Conservation (phyloP, 192 early-diverging fungal species). For the Umbelopsis ramanniana region DNA sequence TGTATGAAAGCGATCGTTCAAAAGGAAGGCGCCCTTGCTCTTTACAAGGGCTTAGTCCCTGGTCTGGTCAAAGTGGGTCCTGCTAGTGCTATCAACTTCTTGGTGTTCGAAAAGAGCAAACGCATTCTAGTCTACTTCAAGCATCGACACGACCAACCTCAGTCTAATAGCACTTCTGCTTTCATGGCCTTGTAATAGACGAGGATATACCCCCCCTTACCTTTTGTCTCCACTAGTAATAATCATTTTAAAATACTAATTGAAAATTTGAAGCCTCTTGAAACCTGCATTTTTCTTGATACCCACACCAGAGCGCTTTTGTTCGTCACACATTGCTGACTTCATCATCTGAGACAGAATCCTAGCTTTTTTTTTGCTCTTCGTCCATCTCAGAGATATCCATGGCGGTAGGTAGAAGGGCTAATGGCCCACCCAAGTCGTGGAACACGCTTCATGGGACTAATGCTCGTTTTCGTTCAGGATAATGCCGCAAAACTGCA, state of each 20-base stretch:
- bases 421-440: neutral
- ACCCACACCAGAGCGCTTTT: neutral
- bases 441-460: neutral
- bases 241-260: slow-evolving; percentile 5
- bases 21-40: slow-evolving; percentile 78
- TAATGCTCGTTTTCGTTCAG: neutral
- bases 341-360: slow-evolving; percentile 19
- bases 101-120: slow-evolving; percentile 74
- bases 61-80: slow-evolving; percentile 88
- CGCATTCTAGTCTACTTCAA: slow-evolving; percentile 46
- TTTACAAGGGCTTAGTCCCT: slow-evolving; percentile 90
- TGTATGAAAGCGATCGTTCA: slow-evolving; percentile 69
- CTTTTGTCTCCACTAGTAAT: neutral
- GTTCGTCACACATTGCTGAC: slow-evolving; percentile 23
- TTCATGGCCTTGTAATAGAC: neutral
- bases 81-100: slow-evolving; percentile 85
- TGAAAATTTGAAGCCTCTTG: neutral
- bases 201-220: neutral
- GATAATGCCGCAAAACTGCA: slow-evolving; percentile 23
- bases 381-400: slow-evolving; percentile 9
- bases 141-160: neutral
- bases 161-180: neutral
- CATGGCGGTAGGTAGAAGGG: slow-evolving; percentile 7
- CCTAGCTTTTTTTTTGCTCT: neutral
- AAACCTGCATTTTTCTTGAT: neutral